These are phyloP conservation scores for Bipolaris gigantea DNA, from an alignment of 2,329 filamentous ascomycete genomes.

Conservation along the genomic window DNA sequence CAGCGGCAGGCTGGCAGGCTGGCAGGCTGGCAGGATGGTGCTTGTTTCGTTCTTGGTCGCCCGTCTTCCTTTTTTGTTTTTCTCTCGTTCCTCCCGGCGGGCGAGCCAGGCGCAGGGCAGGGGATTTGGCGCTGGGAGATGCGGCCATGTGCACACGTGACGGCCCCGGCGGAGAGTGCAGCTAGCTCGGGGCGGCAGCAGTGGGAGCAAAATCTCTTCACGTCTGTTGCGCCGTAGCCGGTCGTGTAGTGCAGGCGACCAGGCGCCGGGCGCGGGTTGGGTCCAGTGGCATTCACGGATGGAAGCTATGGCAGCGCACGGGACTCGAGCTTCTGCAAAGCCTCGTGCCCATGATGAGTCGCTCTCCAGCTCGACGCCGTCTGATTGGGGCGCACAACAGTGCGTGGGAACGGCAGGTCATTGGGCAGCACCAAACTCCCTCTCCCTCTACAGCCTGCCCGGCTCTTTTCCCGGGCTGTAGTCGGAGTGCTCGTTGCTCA, in stretches of 20 bases:
- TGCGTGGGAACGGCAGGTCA: slow-evolving; percentile 11
- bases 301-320: slow-evolving; percentile 8
- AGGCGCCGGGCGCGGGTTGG: slow-evolving; percentile 5
- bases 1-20: too few species aligned
- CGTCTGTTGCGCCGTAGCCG: slow-evolving; percentile 9
- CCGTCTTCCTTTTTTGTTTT: not conserved
- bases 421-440: slow-evolving; percentile 15
- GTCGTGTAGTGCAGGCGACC: slow-evolving; percentile 3
- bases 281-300: slow-evolving; percentile 6
- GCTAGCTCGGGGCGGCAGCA: slow-evolving; percentile 7
- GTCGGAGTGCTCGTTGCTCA: slow-evolving; percentile 13
- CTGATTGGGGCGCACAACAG: slow-evolving; percentile 14
- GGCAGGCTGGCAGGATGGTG: not conserved
- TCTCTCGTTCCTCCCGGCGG: not conserved
- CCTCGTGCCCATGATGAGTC: slow-evolving; percentile 15
- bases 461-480: slow-evolving; percentile 11
- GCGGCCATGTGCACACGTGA: slow-evolving; percentile 4
- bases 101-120: not conserved
- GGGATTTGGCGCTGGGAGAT: slow-evolving; percentile 5
- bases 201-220: slow-evolving; percentile 8
- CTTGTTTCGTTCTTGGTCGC: not conserved
- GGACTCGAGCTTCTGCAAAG: slow-evolving; percentile 8
- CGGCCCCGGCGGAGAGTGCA: slow-evolving; percentile 9
- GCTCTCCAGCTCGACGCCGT: slow-evolving; percentile 2
- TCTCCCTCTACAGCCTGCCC: slow-evolving; percentile 7